phyloP scores from a whole-genome alignment of 73 alveolate genomes.

The Paramecium biaurelia region DNA sequence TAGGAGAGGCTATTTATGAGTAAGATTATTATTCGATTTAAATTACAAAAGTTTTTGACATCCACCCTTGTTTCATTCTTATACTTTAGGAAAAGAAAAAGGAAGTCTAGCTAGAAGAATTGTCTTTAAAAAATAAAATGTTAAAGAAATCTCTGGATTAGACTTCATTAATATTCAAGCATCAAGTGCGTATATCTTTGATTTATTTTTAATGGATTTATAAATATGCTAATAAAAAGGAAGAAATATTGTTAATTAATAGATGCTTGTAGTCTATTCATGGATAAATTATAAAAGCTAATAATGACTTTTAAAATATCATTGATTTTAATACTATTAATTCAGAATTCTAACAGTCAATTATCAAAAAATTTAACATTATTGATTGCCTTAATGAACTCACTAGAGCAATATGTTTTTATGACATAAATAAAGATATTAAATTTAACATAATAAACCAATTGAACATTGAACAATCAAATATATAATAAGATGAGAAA shows the following conservation, averaged over 20 bases:
- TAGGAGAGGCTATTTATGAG: background rate
- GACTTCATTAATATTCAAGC: background rate
- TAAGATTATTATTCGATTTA: background rate
- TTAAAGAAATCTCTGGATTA: background rate
- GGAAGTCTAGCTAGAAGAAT: background rate
- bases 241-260: background rate
- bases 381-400: background rate
- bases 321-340: background rate
- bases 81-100: background rate
- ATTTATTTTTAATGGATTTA: background rate
- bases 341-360: background rate
- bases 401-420: background rate
- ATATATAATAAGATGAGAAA: conserved; percentile 8
- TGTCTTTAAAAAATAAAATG: background rate
- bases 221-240: background rate
- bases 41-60: background rate
- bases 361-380: background rate
- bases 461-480: background rate
- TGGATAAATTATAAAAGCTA: background rate
- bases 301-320: background rate
- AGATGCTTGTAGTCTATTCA: background rate
- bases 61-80: background rate
- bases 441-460: background rate
- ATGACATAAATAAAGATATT: background rate
- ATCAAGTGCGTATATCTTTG: background rate